Evolutionary conservation across 2,329 filamentous ascomycete genomes (phyloP), one percentile per base, ranked within the genome.

Genomic region (Penicillium sp.): DNA sequence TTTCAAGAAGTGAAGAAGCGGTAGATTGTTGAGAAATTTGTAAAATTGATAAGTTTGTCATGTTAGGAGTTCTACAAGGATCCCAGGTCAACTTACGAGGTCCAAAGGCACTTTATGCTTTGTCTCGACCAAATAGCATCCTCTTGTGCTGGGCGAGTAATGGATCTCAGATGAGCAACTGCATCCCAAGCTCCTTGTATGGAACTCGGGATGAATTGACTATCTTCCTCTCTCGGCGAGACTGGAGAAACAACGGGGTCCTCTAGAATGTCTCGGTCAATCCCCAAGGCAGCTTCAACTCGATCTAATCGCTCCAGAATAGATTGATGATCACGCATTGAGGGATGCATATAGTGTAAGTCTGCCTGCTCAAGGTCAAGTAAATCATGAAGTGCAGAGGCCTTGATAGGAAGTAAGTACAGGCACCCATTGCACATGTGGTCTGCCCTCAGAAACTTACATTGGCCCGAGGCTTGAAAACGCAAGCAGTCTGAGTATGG

Each of bases 391-490:
- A 68, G 54, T 0, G 60, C 59, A 26, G 67, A 67, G 23, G 67
- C 66, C 67, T 68, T n/a, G 4, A 18, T n/a, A 29, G 4, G 12
- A 27, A 25, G 27, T 51, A 18, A 51, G 49, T 44, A 43, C 20
- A 18, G 5, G 14, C 5, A n/a, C n/a, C n/a, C n/a, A 9, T 29
- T 23, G 26, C 14, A 7, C 33, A 9, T n/a, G 33, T n/a, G 4
- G 1, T 18, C 9, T 18, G n/a, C n/a, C n/a, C n/a, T n/a, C n/a
- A n/a, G n/a, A 31, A 23, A 59, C 62, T 46, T 53, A 69, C 67
- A 63, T 69, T 69, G 9, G 67, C 66, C 33, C 67, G 60, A n/a
- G 67, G 67, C 43, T 64, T 68, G 49, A 69, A 69, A 18, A 69
- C 46, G 51, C 67, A 68, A 18, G 59, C 12, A 9, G 58, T 40